Evolutionary conservation across 768 basidiomycete species (phyloP), one percentile per base, ranked within the genome.

Genomic region (Cystobasidium onofrii): DNA sequence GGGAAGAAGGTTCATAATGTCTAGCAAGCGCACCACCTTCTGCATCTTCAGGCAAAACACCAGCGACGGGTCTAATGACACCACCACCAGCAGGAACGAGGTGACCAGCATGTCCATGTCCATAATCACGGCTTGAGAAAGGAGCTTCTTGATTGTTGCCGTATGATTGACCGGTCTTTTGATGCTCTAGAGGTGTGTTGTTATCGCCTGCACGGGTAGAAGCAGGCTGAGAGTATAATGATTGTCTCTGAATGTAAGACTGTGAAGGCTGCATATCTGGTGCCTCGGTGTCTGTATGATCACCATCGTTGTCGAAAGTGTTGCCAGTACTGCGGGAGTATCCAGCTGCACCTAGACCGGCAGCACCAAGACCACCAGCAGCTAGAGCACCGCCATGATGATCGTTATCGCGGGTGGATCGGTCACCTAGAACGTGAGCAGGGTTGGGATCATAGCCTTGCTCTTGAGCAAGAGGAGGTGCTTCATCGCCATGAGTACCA

Each of bases 201-300:
- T 60, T 27, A 60, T 60, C 57, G 23, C 57, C 57, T 2, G 10
- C 15, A 29, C 57, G 29, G 15, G 57, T 60, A 3, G 57, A 60
- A 13, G 25, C 57, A 29, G 57, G 57, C 33, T 60, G 57, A 29
- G 57, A 60, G 27, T 60, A 60, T 4, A 60, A 27, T 4, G 57
- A 60, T 29, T 60, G 57, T 60, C 57, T 27, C 33, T 60, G 57
- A 29, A 60, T 60, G 57, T 60, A 60, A 20, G 57, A 60, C 20
- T 60, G 57, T 29, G 57, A 60, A 60, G 57, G 57, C 27, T 60
- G 25, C 57, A 60, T 60, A 29, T 60, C 57, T 27, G 57, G 57
- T 6, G 57, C 57, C 31, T 60, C 57, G 20, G 17, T 60, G 20
- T 60, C 57, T 12, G 57, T 60, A 27, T 60, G 57, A 60, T 60